Conservation (phyloP, 345 rosid genomes). For the Gossypium longicalyx region DNA sequence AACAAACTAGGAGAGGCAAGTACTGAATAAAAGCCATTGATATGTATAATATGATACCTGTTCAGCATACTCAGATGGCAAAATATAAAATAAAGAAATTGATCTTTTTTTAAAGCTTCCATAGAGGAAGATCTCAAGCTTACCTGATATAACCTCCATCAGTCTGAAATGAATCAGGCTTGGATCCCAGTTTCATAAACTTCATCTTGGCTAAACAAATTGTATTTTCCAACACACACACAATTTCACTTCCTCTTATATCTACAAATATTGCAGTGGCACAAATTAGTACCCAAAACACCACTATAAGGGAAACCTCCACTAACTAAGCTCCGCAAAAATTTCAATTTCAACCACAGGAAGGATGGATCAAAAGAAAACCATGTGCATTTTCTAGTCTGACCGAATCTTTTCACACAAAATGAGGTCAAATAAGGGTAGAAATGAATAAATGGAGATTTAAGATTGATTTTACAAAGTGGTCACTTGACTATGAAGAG, state of each 20-base stretch:
- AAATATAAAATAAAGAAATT: no score
- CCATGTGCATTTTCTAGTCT: slow-evolving; percentile 23
- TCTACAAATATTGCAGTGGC: slow-evolving; percentile 5
- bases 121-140: slow-evolving; percentile 25
- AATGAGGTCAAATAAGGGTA: slow-evolving; percentile 23
- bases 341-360: background rate
- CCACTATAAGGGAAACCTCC: background rate
- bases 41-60: no score
- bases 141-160: slow-evolving; percentile 58
- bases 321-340: slow-evolving; percentile 4
- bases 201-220: slow-evolving; percentile 44
- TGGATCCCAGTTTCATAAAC: slow-evolving; percentile 92
- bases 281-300: background rate
- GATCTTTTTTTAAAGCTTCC: no score
- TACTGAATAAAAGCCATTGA: no score
- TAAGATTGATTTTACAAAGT: slow-evolving; percentile 22
- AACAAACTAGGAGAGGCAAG: no score
- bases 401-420: slow-evolving; percentile 36
- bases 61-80: no score
- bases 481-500: slow-evolving; percentile 24
- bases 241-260: slow-evolving; percentile 8
- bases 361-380: slow-evolving; percentile 22
- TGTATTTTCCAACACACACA: slow-evolving; percentile 4
- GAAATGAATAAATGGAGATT: slow-evolving; percentile 17
- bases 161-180: slow-evolving; percentile 76